These are phyloP conservation scores for Physocladia obscura DNA, from an alignment of 192 early-diverging fungal species.

Conservation along the genomic window DNA sequence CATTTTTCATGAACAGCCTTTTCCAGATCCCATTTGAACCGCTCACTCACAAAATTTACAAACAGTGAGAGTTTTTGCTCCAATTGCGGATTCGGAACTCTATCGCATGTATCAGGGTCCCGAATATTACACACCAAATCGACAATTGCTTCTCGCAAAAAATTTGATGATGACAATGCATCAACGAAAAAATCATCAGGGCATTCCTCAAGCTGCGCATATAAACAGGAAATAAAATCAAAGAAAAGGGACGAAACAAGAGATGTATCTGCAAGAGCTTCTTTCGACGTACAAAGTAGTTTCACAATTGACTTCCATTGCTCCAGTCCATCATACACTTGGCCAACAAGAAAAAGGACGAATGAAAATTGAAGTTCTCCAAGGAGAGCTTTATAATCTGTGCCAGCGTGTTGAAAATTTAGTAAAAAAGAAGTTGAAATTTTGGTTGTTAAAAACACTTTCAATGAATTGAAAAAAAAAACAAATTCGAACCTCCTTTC, in stretches of 20 bases:
- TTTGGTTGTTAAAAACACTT: no score
- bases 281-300: slow-evolving; percentile 62
- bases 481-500: slow-evolving; percentile 11
- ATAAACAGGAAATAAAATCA: slow-evolving; percentile 41
- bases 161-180: slow-evolving; percentile 63
- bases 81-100: slow-evolving; percentile 19
- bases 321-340: slow-evolving; percentile 81
- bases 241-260: not conserved
- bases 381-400: slow-evolving; percentile 55
- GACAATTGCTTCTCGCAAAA: slow-evolving; percentile 52
- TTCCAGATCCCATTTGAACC: slow-evolving; percentile 69
- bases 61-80: slow-evolving; percentile 46
- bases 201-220: slow-evolving; percentile 66
- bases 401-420: not conserved
- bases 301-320: slow-evolving; percentile 85
- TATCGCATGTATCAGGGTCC: slow-evolving; percentile 4
- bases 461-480: not conserved
- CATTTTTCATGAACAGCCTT: slow-evolving; percentile 49
- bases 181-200: slow-evolving; percentile 72
- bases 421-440: not conserved
- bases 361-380: slow-evolving; percentile 86
- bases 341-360: slow-evolving; percentile 72
- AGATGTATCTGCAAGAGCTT: slow-evolving; percentile 45
- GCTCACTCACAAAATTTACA: slow-evolving; percentile 49
- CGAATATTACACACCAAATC: slow-evolving; percentile 43